Conservation (phyloP, 139 green algal genomes). For the Tetraselmis striata region DNA sequence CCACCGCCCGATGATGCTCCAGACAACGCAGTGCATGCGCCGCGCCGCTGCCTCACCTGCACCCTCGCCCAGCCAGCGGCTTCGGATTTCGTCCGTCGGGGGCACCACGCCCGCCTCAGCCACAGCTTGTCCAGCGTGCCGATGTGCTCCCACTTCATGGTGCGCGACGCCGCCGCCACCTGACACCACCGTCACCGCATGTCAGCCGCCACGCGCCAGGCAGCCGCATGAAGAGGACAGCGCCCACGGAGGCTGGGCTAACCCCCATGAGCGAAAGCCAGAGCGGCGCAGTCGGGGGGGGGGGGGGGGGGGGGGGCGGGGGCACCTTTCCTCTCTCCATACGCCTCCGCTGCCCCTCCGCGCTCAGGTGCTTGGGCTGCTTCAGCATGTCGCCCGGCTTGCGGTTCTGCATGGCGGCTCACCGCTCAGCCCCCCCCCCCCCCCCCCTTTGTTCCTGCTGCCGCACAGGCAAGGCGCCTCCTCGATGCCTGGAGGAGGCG, state of each 20-base stretch:
- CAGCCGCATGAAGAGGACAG: no score
- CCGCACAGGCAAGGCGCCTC: no score
- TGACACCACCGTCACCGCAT: neutral
- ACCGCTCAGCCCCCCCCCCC: no score
- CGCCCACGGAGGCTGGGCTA: no score
- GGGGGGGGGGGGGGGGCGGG: no score
- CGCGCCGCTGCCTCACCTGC: no score
- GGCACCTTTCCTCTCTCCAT: neutral
- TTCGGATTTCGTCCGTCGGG: neutral
- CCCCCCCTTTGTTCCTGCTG: no score
- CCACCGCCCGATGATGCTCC: no score
- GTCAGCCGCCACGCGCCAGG: neutral
- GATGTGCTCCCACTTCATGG: conserved; percentile 5
- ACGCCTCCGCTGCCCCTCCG: neutral
- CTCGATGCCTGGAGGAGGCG: no score
- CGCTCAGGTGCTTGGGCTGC: neutral
- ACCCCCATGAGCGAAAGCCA: no score
- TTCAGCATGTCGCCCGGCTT: conserved; percentile 1
- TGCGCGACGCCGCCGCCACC: neutral
- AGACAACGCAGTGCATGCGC: no score
- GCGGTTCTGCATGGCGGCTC: neutral
- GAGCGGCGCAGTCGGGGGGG: no score
- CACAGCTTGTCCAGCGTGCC: neutral
- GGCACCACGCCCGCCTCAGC: neutral
- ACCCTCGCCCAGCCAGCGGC: neutral